A percentile compares a stretch with the other conserved stretches of the same genome.
Conservation (phyloP, 768 basidiomycete genomes). For the Brasilioporus rufonigricans region DNA sequence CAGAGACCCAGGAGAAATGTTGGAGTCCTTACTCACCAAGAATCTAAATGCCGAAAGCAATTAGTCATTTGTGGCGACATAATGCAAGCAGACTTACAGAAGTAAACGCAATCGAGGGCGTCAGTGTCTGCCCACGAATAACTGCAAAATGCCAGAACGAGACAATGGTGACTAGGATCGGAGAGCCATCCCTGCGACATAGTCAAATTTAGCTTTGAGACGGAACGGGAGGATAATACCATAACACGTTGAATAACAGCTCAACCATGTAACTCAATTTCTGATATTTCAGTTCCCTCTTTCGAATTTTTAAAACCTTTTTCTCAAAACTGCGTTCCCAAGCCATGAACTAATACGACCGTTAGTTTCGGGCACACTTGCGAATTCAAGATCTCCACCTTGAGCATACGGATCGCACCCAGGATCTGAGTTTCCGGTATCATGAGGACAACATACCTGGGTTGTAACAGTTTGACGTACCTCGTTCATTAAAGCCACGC, state of each 20-base stretch:
- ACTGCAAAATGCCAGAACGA: constrained; percentile 75
- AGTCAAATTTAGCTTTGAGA: not conserved
- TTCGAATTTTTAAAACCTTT: constrained; percentile 67
- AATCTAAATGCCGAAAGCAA: constrained; percentile 30
- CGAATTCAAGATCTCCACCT: constrained; percentile 34
- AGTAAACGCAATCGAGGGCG: constrained; percentile 85
- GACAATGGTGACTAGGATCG: constrained; percentile 58
- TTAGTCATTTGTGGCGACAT: not conserved
- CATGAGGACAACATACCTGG: not conserved
- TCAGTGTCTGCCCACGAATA: constrained; percentile 61
- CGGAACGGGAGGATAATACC: constrained; percentile 33
- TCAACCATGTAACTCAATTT: constrained; percentile 87
- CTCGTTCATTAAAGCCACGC: constrained; percentile 91
- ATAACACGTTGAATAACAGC: constrained; percentile 56
- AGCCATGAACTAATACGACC: constrained; percentile 73
- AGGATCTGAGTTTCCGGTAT: constrained; percentile 47
- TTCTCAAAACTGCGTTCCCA: constrained; percentile 90
- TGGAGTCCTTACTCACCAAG: constrained; percentile 32
- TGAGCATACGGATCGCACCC: constrained; percentile 89
- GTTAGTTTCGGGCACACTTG: not conserved
- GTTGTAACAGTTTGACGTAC: constrained; percentile 22
- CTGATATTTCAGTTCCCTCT: constrained; percentile 81
- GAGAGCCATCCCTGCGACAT: constrained; percentile 40
- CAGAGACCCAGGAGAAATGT: not conserved
- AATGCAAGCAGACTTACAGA: constrained; percentile 39